These are phyloP conservation scores for Lactarius pseudohatsudake DNA, from an alignment of 768 basidiomycete species.

Conservation along the genomic window DNA sequence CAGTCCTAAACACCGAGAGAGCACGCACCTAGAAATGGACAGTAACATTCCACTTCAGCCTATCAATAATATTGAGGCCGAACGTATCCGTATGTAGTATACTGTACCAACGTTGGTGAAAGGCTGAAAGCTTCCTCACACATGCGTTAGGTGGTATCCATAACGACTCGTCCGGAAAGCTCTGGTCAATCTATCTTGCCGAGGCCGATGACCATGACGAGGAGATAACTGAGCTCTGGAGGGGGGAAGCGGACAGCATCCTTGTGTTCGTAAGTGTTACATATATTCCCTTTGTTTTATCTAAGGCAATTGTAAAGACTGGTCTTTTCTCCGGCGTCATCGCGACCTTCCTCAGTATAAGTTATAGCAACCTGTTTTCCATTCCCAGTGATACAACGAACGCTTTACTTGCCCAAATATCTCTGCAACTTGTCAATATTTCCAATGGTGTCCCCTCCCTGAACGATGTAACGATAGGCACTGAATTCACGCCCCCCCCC, in stretches of 20 bases:
- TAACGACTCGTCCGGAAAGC: background rate
- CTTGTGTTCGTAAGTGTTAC: slow-evolving; percentile 4
- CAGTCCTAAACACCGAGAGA: background rate
- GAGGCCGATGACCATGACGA: background rate
- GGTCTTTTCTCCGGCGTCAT: slow-evolving; percentile 11
- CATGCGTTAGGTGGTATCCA: background rate
- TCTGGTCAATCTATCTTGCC: slow-evolving; percentile 1
- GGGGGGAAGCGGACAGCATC: slow-evolving; percentile 4
- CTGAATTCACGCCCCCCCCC: no score
- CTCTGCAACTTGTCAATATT: background rate
- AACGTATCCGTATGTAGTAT: background rate
- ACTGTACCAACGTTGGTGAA: background rate
- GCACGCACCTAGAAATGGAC: background rate
- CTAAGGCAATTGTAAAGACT: background rate
- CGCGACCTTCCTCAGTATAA: slow-evolving; percentile 6
- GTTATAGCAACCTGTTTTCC: background rate
- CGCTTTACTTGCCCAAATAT: background rate
- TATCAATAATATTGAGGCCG: background rate
- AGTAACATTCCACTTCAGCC: background rate
- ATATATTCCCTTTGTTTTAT: background rate
- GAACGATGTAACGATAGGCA: no score
- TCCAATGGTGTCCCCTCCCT: background rate
- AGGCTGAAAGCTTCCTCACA: background rate
- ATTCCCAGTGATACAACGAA: background rate
- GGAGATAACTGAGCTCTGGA: background rate